Base-by-base conservation (phyloP, 768 basidiomycete species). In the Tulasnella sp. region DNA sequence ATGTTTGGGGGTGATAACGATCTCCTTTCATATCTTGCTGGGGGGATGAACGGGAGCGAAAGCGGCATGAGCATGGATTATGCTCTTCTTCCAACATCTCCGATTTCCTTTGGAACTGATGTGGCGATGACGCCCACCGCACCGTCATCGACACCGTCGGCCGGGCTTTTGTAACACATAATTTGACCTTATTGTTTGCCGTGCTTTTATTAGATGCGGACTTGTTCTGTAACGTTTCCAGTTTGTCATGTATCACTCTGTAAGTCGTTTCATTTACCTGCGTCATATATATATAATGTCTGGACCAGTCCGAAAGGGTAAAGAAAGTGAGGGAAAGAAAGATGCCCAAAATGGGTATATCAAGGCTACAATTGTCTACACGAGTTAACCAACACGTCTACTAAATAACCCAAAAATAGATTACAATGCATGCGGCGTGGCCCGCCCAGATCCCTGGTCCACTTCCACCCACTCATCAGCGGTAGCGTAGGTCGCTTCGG, bases 401-500 rank as follows among this genome's bases (percentile, higher is more conserved):
- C 40, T 39, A 26, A 73, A 73, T 73, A 73, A 73, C 71, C 40
- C 61, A 40, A 73, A 37, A 73, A 73, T 46, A 72, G 44, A 46
- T 46, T 72, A 72, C 71, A 72, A 46, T 26, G 71, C 71, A 40
- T 72, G 71, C 39, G 71, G 71, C 15, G 71, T 72, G 71, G 16
- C 20, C 39, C 39, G 35, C 71, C 39, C 37, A 16, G 71, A 40
- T 40, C 71, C 39, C n/a, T 46, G 18, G 6, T 70, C 42, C 11
- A 73, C 67, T 16, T 77, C 77, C 40, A 29, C 67, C 77, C 77
- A 77, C 61, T 77, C 77, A 72, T 77, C 55, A 18, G 77, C 77
- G 4, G 77, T 77, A 18, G 44, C 20, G 46, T 73, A 77, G 16
- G 70, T 70, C 42, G 37, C 39, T 20, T 70, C 67, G 18, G 77